phyloP scores from a whole-genome alignment of 495 filamentous ascomycete species.

The Durotheca rogersii region DNA sequence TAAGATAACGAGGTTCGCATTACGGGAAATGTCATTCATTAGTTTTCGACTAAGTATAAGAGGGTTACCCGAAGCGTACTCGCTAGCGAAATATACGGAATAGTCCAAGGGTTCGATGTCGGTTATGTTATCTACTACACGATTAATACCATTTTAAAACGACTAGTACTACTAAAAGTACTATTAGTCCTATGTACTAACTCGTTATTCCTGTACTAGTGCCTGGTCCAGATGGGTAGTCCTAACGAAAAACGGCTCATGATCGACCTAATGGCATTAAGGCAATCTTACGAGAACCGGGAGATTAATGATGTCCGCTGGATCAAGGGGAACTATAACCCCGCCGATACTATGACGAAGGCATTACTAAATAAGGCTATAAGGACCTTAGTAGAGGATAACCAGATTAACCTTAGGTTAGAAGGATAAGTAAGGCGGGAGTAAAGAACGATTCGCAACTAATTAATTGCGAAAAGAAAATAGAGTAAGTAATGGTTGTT shows the following conservation, averaged over 20 bases:
- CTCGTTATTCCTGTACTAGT: too few relatives aligned
- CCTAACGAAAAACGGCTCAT: too few relatives aligned
- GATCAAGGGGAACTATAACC: slow-evolving; percentile 4
- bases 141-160: neutral
- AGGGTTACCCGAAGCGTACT: slow-evolving; percentile 8
- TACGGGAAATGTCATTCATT: slow-evolving; percentile 3
- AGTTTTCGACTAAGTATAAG: too few relatives aligned
- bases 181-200: too few relatives aligned
- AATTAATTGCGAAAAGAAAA: too few relatives aligned
- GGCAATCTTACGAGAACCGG: too few relatives aligned
- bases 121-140: slow-evolving; percentile 1
- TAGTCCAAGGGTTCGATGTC: slow-evolving; percentile 6
- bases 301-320: too few relatives aligned
- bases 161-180: too few relatives aligned
- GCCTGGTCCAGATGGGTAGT: too few relatives aligned
- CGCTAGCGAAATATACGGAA: slow-evolving; percentile 10
- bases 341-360: slow-evolving; percentile 8
- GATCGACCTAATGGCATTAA: neutral
- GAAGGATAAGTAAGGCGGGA: neutral
- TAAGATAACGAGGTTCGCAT: neutral
- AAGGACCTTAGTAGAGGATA: neutral
- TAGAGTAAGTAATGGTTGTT: too few relatives aligned
- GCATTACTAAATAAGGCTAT: slow-evolving; percentile 2
- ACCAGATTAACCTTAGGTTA: neutral
- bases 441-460: neutral